Percentiles rank a stretch among this genome's conserved stretches.
phyloP scores from a whole-genome alignment of 2,329 filamentous ascomycete genomes.

The Sordariomycetes sp. region DNA sequence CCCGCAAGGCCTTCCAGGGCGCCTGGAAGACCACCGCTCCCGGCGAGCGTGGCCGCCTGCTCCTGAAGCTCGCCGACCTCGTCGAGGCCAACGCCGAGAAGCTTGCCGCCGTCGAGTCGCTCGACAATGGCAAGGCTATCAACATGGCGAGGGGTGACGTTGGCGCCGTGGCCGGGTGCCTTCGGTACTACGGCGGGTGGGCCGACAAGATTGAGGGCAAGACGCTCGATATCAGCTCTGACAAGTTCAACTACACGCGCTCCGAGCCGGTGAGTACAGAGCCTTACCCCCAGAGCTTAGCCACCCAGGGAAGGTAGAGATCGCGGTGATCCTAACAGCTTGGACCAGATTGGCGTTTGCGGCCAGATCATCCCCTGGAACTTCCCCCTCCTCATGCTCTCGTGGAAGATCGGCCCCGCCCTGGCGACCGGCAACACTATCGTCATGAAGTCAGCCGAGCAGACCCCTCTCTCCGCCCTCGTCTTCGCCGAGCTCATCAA shows the following conservation, averaged over 20 bases:
- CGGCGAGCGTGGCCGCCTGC: conserved; percentile 52
- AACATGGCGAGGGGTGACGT: conserved; percentile 67
- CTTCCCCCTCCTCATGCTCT: conserved; percentile 69
- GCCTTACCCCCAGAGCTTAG: no score
- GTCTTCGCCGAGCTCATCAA: conserved; percentile 52
- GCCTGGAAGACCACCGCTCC: conserved; percentile 59
- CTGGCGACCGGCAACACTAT: conserved; percentile 61
- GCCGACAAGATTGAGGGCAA: conserved; percentile 86
- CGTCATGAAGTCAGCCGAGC: conserved; percentile 64
- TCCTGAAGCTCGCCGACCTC: conserved; percentile 69
- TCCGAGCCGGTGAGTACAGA: conserved; percentile 50
- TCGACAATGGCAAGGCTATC: conserved; percentile 81
- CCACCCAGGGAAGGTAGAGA: no score
- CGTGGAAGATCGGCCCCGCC: conserved; percentile 71
- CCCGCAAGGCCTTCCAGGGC: conserved; percentile 74
- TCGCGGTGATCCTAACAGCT: background rate
- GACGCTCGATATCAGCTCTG: conserved; percentile 64
- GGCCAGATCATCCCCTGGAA: conserved; percentile 87
- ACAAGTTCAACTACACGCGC: conserved; percentile 74
- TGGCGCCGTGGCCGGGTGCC: conserved; percentile 47
- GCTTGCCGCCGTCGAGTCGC: conserved; percentile 69
- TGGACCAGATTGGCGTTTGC: conserved; percentile 54
- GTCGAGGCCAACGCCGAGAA: conserved; percentile 65
- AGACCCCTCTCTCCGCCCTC: conserved; percentile 59
- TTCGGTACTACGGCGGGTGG: conserved; percentile 71